These are phyloP conservation scores for Penicillium cosmopolitanum DNA, from an alignment of 495 filamentous ascomycete genomes.

Conservation along the genomic window DNA sequence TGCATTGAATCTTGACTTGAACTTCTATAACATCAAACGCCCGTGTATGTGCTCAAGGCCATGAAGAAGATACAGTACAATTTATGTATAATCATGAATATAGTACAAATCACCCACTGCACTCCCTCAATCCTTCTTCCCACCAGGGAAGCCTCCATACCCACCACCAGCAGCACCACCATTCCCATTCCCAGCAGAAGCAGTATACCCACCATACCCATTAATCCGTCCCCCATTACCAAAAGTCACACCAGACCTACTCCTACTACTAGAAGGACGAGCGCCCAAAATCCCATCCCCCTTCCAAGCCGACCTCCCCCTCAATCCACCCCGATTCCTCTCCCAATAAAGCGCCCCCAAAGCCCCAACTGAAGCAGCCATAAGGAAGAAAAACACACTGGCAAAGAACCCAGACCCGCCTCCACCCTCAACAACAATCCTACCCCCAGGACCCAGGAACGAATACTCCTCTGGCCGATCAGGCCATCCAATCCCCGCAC, in stretches of 20 bases:
- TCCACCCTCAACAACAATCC: conserved; percentile 11
- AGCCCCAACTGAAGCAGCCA: conserved; percentile 51
- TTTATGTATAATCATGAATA: not conserved
- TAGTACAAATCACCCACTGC: not conserved
- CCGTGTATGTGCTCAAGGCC: not conserved
- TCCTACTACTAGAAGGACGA: conserved; percentile 28
- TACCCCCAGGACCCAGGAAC: conserved; percentile 42
- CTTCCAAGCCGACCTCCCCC: conserved; percentile 35
- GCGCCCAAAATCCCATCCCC: conserved; percentile 50
- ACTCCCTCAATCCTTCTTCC: conserved; percentile 56
- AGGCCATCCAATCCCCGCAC: conserved; percentile 52
- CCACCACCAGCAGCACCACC: conserved; percentile 35
- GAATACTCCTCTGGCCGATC: conserved; percentile 33
- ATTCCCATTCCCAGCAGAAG: conserved; percentile 20
- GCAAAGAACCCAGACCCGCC: conserved; percentile 39
- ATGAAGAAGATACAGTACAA: not conserved
- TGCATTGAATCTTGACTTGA: conserved; percentile 20
- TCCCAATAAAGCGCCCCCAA: conserved; percentile 51
- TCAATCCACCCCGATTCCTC: conserved; percentile 41
- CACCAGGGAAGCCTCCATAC: conserved; percentile 50
- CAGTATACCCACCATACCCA: conserved; percentile 57
- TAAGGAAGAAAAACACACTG: conserved; percentile 44
- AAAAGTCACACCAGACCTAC: conserved; percentile 41
- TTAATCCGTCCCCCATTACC: conserved; percentile 50
- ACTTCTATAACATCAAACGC: not conserved